Percentiles rank a stretch among this genome's conserved stretches.
Evolutionary conservation across 1,284 basidiomycete species (phyloP).

Genomic region (Ustilago nuda): DNA sequence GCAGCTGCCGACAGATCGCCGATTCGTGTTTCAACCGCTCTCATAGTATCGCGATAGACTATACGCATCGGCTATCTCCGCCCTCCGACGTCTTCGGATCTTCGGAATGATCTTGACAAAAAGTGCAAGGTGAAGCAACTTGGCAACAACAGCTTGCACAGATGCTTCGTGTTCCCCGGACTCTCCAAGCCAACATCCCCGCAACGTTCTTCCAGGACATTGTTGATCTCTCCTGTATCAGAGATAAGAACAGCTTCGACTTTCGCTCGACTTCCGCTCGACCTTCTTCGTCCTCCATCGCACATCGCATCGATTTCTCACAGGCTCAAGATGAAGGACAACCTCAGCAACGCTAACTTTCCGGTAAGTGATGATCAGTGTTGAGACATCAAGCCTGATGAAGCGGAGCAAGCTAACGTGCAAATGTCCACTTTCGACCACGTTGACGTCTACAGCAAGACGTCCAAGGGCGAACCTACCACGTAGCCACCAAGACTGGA

Average conservation of each 20-base stretch:
- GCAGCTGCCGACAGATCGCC: conserved; percentile 5
- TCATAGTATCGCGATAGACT: not conserved
- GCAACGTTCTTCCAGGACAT: not conserved
- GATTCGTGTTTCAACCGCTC: not conserved
- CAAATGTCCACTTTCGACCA: not conserved
- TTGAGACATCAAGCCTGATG: not conserved
- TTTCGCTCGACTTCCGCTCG: not conserved
- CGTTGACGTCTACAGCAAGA: conserved; percentile 35
- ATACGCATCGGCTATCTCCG: conserved; percentile 32
- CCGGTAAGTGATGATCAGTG: conserved; percentile 36
- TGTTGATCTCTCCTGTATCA: not conserved
- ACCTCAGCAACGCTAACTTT: conserved; percentile 59
- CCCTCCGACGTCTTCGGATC: conserved; percentile 43
- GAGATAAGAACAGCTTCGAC: not conserved
- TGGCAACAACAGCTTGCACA: conserved; percentile 1
- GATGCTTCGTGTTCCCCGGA: conserved; percentile 5
- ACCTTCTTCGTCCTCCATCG: not conserved
- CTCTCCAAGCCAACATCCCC: conserved; percentile 12
- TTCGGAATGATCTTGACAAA: conserved; percentile 22
- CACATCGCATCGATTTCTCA: not conserved
- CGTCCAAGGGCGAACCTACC: conserved; percentile 52
- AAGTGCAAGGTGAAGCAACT: not conserved
- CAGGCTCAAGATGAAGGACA: conserved; percentile 52
- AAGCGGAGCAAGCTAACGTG: not conserved
- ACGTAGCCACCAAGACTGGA: conserved; percentile 52